Evolutionary conservation across 2,329 filamentous ascomycete species (phyloP).

Genomic region (Diaporthe sp.): DNA sequence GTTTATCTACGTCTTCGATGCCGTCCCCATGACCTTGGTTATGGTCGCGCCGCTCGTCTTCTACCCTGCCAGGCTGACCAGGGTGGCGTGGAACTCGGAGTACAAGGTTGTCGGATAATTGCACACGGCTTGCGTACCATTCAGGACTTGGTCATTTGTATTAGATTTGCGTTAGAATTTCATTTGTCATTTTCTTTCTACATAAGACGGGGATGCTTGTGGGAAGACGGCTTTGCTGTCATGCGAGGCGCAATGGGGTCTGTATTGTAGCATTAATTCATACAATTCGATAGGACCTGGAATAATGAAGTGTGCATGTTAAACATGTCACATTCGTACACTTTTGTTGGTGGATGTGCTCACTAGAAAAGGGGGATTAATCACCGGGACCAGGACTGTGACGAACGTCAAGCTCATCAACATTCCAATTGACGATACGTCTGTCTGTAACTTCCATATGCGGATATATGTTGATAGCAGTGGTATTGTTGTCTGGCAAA

Average conservation of each 20-base stretch:
- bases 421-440: too few relatives aligned
- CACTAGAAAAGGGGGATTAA: too few relatives aligned
- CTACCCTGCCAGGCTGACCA: slow-evolving; percentile 38
- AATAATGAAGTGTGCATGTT: not conserved
- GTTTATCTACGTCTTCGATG: slow-evolving; percentile 42
- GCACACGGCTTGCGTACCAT: not conserved
- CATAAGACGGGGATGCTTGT: not conserved
- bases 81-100: slow-evolving; percentile 11
- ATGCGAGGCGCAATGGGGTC: not conserved
- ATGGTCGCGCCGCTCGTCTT: slow-evolving; percentile 42
- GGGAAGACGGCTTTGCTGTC: not conserved
- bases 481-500: too few relatives aligned
- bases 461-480: too few relatives aligned
- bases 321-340: not conserved
- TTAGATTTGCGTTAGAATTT: not conserved
- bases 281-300: not conserved
- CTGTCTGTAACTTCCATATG: too few relatives aligned
- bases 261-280: not conserved
- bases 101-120: slow-evolving; percentile 5
- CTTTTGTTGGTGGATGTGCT: not conserved
- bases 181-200: not conserved
- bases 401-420: too few relatives aligned
- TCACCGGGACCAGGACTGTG: too few relatives aligned
- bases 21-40: slow-evolving; percentile 40
- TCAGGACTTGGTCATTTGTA: not conserved